These are phyloP conservation scores for Zoysia japonica DNA, from an alignment of 176 grass and related monocot species.

Conservation along the genomic window DNA sequence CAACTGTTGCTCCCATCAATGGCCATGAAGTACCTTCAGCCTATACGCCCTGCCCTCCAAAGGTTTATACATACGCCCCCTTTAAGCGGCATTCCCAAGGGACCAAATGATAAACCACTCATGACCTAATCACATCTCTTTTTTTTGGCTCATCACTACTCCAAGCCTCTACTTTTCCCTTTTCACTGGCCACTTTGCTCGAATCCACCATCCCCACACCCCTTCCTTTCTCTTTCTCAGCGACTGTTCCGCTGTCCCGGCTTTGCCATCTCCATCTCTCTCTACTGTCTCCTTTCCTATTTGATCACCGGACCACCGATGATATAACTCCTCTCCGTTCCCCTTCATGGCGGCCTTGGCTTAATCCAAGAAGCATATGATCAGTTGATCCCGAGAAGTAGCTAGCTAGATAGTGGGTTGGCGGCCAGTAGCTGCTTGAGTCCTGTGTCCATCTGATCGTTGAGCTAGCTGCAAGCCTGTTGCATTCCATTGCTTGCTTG, in stretches of 20 bases:
- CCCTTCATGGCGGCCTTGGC: conserved; percentile 18
- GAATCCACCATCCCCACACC: conserved; percentile 38
- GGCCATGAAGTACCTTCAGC: conserved; percentile 44
- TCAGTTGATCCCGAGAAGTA: conserved; percentile 15
- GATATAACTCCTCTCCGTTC: conserved; percentile 7
- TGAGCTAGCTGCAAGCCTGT: not conserved
- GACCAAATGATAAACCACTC: conserved; percentile 94
- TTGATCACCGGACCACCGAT: conserved; percentile 36
- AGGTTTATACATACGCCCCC: conserved; percentile 10
- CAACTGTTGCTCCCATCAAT: conserved; percentile 45
- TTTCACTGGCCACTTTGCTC: conserved; percentile 62
- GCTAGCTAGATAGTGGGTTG: conserved; percentile 2
- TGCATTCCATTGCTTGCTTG: not conserved
- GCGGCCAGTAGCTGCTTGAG: not conserved
- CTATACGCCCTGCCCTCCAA: conserved; percentile 38
- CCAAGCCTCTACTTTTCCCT: conserved; percentile 44
- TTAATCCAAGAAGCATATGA: conserved; percentile 16
- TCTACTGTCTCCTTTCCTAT: conserved; percentile 42
- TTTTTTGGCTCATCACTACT: conserved; percentile 64
- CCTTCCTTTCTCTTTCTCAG: conserved; percentile 53
- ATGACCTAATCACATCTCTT: conserved; percentile 82
- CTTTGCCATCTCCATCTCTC: conserved; percentile 34
- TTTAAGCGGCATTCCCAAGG: conserved; percentile 61
- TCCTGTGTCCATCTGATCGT: conserved; percentile 8
- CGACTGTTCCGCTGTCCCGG: conserved; percentile 45